Evolutionary conservation across 2,329 filamentous ascomycete species (phyloP), one percentile per base, ranked within the genome.

Genomic region (Trichoderma pleuroti): DNA sequence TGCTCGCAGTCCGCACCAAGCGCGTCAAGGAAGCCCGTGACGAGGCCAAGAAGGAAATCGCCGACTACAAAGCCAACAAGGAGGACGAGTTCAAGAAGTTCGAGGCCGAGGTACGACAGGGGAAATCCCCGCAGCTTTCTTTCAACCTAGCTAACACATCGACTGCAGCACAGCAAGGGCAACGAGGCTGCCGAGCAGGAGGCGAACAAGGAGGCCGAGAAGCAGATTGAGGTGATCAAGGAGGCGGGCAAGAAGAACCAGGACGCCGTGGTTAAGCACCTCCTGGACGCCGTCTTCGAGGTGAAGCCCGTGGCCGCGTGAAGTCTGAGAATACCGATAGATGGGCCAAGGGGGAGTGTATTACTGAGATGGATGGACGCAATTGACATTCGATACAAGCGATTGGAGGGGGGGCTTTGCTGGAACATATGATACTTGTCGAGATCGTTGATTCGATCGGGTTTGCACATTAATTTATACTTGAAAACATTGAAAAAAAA

Each of bases 31-130:
- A 98, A 85, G 96, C 96, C 74, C 93, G 95, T 80, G 90, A 93
- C 79, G 96, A 99, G 83, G 96, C 96, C 73, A 97, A 98, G 85
- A 97, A 97, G 84, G 95, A 99, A 82, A 97, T 99, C 78, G 93
- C 97, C 75, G 92, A 93, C 70, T 98, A 99, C 86, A 90, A 91
- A 81, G 88, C 91, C 78, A 84, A 91, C 77, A 99, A 98, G 86
- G 96, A 99, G 79, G 88, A 92, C 42, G 95, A 98, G 82, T 98
- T 94, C 86, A 95, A 96, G 86, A 91, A 92, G 80, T 98, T 97
- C 78, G 94, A 98, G 86, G 87, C 93, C 74, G 85, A 89, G 84
- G 86, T 88, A 80, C 60, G 78, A 70, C 59, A n/a, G 11, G 4
- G 8, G 4, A 24, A 16, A 12, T 10, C 8, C 26, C 24, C 52